Evolutionary conservation across 1,284 basidiomycete species (phyloP).

Genomic region (Phylloporus gajari): DNA sequence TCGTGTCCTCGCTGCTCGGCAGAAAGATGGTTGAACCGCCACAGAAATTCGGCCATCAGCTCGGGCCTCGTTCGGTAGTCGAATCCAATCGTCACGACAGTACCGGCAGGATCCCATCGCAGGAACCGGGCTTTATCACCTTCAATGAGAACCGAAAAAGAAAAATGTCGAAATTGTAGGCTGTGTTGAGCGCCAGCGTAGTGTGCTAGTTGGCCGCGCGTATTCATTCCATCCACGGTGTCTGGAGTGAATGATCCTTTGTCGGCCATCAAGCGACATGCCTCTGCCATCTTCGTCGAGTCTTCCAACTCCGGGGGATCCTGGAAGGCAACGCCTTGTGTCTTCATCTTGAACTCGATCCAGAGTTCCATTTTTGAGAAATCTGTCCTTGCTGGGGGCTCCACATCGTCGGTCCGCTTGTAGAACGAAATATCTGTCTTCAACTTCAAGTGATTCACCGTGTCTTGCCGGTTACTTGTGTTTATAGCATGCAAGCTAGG

Average conservation of each 20-base stretch:
- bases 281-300: neutral
- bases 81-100: constrained; percentile 30
- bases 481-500: constrained; percentile 1
- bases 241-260: neutral
- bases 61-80: constrained; percentile 16
- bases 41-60: neutral
- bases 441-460: neutral
- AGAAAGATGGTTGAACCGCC: neutral
- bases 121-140: constrained; percentile 29
- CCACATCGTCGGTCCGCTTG: neutral
- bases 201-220: neutral
- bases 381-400: neutral
- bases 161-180: constrained; percentile 25
- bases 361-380: constrained; percentile 8
- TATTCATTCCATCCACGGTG: neutral
- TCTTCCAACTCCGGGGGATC: neutral
- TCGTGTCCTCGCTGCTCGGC: neutral
- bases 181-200: constrained; percentile 24
- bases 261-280: neutral
- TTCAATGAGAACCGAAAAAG: constrained; percentile 25
- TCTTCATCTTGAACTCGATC: constrained; percentile 1
- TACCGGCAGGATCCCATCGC: constrained; percentile 36
- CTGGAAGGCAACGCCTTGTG: neutral
- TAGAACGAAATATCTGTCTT: constrained; percentile 12
- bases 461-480: constrained; percentile 4